Evolutionary conservation across 2,329 filamentous ascomycete genomes (phyloP), one percentile per base, ranked within the genome.

Genomic region (Byssoonygena ceratinophila): DNA sequence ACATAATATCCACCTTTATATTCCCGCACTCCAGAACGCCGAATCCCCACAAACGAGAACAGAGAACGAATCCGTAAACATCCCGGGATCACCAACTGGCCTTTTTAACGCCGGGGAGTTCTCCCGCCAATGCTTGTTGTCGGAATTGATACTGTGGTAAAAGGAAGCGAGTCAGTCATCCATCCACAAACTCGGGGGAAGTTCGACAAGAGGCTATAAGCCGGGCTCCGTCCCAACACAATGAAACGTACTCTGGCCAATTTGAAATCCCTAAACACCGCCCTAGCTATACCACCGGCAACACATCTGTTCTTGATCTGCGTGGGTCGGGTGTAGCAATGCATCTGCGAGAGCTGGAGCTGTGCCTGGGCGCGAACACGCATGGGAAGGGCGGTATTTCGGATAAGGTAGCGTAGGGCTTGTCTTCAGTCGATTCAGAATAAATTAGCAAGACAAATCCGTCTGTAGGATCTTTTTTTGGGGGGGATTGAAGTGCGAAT

Each of bases 261-360:
- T 71, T 89, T 87, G 65, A 98, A 98, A 65, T 92, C 91, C 53
- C 88, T 82, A 59, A 97, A 77, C n/a, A 98, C 77, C 83, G 89
- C 88, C 60, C 88, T 79, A 16, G 84, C 84, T 68, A 87, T 89
- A n/a, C 92, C 92, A 59, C 89, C 89, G 67, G 91, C 79, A 50
- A 94, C 84, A 74, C 92, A 98, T 60, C 92, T 77, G 72, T 96
- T 97, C 69, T 85, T 83, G 68, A 98, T 90, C 76, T 96, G 90
- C 46, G 91, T 95, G 54, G 87, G 82, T 56, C 90, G 80, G 32
- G 92, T 97, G 72, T 97, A 97, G 75, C 81, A 83, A 74, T 96
- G 90, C 91, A 97, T 96, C 72, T 94, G 85, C 2, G 85, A 82
- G 59, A 98, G 77, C 72, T 97, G 84, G 53, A 98, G 80, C 74